phyloP scores from a whole-genome alignment of 495 filamentous ascomycete species.

The Penicillium tannophilum region DNA sequence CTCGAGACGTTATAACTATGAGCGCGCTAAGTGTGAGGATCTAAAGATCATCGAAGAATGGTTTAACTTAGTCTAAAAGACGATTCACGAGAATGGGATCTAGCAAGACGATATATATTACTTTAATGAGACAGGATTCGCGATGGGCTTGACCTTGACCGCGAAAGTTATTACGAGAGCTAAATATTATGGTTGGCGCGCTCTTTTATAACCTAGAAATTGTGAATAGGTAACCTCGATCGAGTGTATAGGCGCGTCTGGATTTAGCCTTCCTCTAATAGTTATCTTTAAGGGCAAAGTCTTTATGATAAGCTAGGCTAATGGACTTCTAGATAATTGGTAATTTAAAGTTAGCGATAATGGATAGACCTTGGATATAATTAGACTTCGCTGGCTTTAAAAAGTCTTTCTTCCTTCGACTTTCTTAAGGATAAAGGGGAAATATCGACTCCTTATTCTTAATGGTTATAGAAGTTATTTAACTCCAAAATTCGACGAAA shows the following conservation, averaged over 20 bases:
- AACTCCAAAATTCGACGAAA: neutral
- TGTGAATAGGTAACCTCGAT: no score
- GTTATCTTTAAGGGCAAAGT: no score
- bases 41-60: conserved; percentile 30
- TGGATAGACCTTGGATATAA: conserved; percentile 14
- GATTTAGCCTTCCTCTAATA: no score
- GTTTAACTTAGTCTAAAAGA: conserved; percentile 40
- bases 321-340: neutral
- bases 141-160: no score
- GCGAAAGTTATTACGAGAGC: no score
- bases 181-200: no score
- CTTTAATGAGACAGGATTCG: no score
- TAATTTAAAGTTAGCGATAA: neutral
- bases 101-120: neutral
- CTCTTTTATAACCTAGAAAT: no score
- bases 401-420: conserved; percentile 17
- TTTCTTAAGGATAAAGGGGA: neutral
- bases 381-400: conserved; percentile 11
- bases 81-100: conserved; percentile 30
- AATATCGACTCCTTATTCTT: conserved; percentile 11
- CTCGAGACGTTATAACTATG: conserved; percentile 31
- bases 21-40: conserved; percentile 41
- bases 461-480: conserved; percentile 6
- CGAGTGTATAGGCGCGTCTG: no score
- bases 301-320: neutral